Evolutionary conservation across 108 stramenopile species (phyloP).

Genomic region (Cyclostephanos invisitatus): DNA sequence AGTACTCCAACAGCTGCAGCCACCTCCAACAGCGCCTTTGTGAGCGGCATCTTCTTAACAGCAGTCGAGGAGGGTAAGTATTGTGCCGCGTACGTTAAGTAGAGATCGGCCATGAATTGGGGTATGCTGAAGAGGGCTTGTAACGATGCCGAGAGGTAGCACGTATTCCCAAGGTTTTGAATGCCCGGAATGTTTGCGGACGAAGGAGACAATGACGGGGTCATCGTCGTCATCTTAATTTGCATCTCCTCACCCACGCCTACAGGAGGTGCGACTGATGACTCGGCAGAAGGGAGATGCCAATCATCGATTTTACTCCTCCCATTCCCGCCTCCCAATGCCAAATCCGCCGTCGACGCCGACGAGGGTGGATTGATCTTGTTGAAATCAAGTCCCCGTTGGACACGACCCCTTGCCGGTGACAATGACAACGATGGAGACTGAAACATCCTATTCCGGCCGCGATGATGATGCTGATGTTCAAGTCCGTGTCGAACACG

Average conservation of each 20-base stretch:
- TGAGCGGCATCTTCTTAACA: conserved; percentile 40
- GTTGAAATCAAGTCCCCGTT: not conserved
- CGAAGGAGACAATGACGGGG: not conserved
- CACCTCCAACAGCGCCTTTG: conserved; percentile 40
- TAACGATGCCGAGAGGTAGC: conserved; percentile 78
- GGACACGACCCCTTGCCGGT: no score
- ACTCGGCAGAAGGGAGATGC: conserved; percentile 1
- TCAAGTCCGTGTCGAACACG: not conserved
- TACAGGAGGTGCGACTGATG: not conserved
- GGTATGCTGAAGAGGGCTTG: conserved; percentile 70
- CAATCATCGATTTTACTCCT: not conserved
- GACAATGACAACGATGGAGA: not conserved
- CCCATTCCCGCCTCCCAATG: conserved; percentile 11
- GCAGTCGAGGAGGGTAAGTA: not conserved
- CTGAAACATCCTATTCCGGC: not conserved
- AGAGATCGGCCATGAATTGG: conserved; percentile 36
- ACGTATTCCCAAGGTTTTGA: conserved; percentile 83
- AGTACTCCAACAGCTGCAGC: conserved; percentile 42
- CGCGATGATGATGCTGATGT: conserved; percentile 7
- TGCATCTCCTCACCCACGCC: not conserved
- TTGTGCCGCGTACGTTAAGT: conserved; percentile 21
- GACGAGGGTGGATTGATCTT: not conserved
- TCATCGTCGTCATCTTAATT: not conserved
- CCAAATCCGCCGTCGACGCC: conserved; percentile 19
- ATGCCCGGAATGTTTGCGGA: conserved; percentile 38